Conservation (phyloP, 2,329 filamentous ascomycete genomes). For the Ascochyta pisi region DNA sequence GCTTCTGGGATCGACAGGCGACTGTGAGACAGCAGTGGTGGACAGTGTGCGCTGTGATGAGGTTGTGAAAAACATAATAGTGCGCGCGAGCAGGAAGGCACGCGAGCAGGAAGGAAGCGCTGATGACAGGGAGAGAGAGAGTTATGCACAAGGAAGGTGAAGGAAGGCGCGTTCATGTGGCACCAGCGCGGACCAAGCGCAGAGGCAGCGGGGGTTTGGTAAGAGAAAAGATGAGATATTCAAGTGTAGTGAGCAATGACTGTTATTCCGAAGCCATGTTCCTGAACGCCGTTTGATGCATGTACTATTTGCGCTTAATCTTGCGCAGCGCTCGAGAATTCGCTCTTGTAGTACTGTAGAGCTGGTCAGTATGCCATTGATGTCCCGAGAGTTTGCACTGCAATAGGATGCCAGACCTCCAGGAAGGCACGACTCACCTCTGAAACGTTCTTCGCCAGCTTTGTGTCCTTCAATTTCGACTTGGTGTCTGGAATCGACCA, state of each 20-base stretch:
- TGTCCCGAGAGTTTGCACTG: neutral
- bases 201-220: neutral
- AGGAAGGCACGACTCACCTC: constrained; percentile 47
- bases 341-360: constrained; percentile 36
- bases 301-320: constrained; percentile 15
- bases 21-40: neutral
- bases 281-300: constrained; percentile 25
- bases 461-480: constrained; percentile 35
- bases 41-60: neutral
- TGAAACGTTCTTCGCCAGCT: constrained; percentile 42
- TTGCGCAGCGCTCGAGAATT: constrained; percentile 35
- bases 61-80: neutral
- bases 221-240: neutral
- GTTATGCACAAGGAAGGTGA: neutral
- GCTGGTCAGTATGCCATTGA: constrained; percentile 20
- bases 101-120: neutral
- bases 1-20: neutral
- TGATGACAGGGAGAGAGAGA: neutral
- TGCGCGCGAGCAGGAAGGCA: neutral
- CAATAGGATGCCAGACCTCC: constrained; percentile 32
- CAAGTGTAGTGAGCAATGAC: neutral
- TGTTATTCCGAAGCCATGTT: constrained; percentile 4
- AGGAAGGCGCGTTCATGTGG: neutral
- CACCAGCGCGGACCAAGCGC: neutral
- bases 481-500: constrained; percentile 62